A percentile compares a stretch with the other conserved stretches of the same genome.
Evolutionary conservation across 2,329 filamentous ascomycete genomes (phyloP).

Genomic region (Fusarium sp.): DNA sequence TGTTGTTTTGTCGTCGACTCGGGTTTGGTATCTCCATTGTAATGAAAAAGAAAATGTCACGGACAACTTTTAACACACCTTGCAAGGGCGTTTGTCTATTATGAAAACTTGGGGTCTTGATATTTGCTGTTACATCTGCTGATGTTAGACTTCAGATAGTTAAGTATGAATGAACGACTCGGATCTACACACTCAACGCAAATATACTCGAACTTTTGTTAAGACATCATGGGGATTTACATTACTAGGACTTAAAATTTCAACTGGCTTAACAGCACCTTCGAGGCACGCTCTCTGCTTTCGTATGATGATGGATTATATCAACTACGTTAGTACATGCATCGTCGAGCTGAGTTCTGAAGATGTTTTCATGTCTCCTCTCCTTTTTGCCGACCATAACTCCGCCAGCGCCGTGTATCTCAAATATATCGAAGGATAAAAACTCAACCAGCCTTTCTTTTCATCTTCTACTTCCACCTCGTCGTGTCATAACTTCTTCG

Average conservation of each 20-base stretch:
- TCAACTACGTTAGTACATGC: constrained; percentile 9
- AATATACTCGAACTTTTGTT: background rate
- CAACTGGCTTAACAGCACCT: background rate
- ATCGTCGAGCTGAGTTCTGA: constrained; percentile 6
- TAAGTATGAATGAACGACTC: background rate
- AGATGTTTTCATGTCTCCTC: constrained; percentile 17
- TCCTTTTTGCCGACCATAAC: constrained; percentile 37
- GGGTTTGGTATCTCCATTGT: constrained; percentile 44
- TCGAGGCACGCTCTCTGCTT: constrained; percentile 22
- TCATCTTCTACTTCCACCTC: constrained; percentile 5
- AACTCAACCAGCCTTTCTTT: constrained; percentile 28
- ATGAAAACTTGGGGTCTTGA: background rate
- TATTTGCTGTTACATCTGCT: constrained; percentile 1
- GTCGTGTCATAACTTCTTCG: constrained; percentile 1
- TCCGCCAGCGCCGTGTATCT: constrained; percentile 43
- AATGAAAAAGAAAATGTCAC: constrained; percentile 43
- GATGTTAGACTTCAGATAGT: background rate
- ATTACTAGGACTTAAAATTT: background rate
- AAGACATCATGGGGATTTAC: background rate
- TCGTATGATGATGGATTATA: constrained; percentile 26
- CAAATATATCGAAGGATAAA: constrained; percentile 32
- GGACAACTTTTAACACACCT: constrained; percentile 30
- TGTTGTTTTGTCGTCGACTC: constrained; percentile 39
- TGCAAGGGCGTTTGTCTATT: constrained; percentile 22
- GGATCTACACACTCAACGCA: background rate